A percentile compares a stretch with the other conserved stretches of the same genome.
Conservation (phyloP, 2,329 filamentous ascomycete species). For the Zymoseptoria tritici region DNA sequence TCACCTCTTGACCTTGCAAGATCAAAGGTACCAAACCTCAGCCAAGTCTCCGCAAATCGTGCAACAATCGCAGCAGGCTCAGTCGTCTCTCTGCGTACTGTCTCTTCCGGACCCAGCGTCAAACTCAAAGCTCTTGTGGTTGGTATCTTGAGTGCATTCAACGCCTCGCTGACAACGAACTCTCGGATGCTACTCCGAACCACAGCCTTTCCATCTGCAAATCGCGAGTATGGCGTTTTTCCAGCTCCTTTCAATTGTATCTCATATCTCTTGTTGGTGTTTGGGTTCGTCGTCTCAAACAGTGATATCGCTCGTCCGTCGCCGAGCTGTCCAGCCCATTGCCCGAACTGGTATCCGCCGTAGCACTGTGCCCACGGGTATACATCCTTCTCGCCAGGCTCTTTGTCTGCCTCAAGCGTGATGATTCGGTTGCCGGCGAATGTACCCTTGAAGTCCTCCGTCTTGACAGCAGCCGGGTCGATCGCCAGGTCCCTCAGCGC, state of each 20-base stretch:
- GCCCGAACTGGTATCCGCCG: slow-evolving; percentile 64
- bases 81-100: slow-evolving; percentile 67
- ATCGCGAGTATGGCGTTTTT: slow-evolving; percentile 87
- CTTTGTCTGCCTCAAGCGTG: slow-evolving; percentile 57
- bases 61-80: slow-evolving; percentile 91
- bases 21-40: slow-evolving; percentile 93
- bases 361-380: slow-evolving; percentile 99
- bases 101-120: slow-evolving; percentile 63
- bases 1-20: slow-evolving; percentile 78
- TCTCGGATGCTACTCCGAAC: slow-evolving; percentile 87
- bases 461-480: slow-evolving; percentile 57
- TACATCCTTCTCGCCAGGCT: slow-evolving; percentile 57
- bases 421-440: slow-evolving; percentile 77
- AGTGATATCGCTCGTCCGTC: slow-evolving; percentile 91
- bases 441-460: slow-evolving; percentile 65
- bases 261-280: slow-evolving; percentile 69
- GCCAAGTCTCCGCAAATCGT: slow-evolving; percentile 84
- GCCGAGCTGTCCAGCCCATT: slow-evolving; percentile 92
- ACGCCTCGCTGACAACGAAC: slow-evolving; percentile 82
- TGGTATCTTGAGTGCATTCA: slow-evolving; percentile 79
- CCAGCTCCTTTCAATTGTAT: slow-evolving; percentile 92
- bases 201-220: slow-evolving; percentile 92
- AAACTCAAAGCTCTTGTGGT: slow-evolving; percentile 80
- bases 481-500: slow-evolving; percentile 80
- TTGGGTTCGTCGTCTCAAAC: slow-evolving; percentile 77